Base-by-base conservation (phyloP, 1,139 yeast genomes). In the Magnusiomyces sp. region DNA sequence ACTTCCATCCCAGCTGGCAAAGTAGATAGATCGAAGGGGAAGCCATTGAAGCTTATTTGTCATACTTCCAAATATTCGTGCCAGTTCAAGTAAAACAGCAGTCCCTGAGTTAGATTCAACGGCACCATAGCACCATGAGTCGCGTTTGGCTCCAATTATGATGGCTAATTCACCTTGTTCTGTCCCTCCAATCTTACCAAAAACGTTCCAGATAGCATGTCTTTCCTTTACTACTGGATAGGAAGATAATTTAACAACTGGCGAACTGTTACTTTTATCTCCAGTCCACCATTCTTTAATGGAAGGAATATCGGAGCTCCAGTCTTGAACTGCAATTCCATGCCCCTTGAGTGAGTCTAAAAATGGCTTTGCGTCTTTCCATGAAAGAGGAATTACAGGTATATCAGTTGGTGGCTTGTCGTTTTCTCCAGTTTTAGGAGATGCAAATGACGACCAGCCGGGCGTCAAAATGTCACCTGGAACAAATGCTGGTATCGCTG, bases 1-100 rank as follows among this genome's bases (percentile, higher is more conserved):
- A 0, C 85, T 73, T 0, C 87, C 97, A 59, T 90, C 96, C 73
- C 88, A 89, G 1, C 96, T 87, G 0, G 81, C 80, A 67, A 92
- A 89, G 59, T 83, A 82, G 7, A 92, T 80, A 1, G 92, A 74
- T 60, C 98, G 75, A 29, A 90, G 65, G 0, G 98, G 97, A 43
- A 74, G 71, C 97, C 97, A 92, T 53, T 81, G 78, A 56, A 75
- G 77, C 49, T 79, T 73, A 49, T 79, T 71, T 54, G 77, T 81
- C 63, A 90, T 69, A 20, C 79, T 71, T n/a, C 89, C 79, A 53
- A 92, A 77, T 0, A 86, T 65, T 52, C 85, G 77, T 3, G 87
- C 80, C 50, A 90, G 67, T 58, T 88, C 94, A 14, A 90, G 68
- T 52, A 92, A 63, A 1, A 83, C 72, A 0, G 83, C 80, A 0